These are phyloP conservation scores for Acer saccharum DNA, from an alignment of 345 rosid species.

Conservation along the genomic window DNA sequence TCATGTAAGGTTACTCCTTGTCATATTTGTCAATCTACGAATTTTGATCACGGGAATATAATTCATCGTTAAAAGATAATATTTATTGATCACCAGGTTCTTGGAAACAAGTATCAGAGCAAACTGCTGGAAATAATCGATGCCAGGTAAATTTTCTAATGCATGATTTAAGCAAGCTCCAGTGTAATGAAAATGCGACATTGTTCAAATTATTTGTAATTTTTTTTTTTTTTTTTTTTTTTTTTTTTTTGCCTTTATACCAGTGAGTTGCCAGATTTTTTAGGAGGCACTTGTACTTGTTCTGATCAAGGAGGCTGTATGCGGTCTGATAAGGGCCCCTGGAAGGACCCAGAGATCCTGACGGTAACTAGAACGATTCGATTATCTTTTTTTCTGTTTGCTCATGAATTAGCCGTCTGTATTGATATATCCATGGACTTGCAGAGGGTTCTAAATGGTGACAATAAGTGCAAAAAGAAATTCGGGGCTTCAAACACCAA, in stretches of 20 bases:
- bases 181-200: neutral
- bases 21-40: slow-evolving; percentile 6
- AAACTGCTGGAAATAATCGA: slow-evolving; percentile 92
- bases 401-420: neutral
- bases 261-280: slow-evolving; percentile 89
- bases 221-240: neutral
- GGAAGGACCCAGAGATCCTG: slow-evolving; percentile 74
- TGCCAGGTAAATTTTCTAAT: slow-evolving; percentile 48
- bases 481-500: slow-evolving; percentile 26
- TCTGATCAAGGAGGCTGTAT: slow-evolving; percentile 84
- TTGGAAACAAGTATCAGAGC: slow-evolving; percentile 91
- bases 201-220: slow-evolving; percentile 2
- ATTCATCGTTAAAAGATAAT: slow-evolving; percentile 3
- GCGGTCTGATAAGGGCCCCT: slow-evolving; percentile 95
- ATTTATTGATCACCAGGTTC: slow-evolving; percentile 59
- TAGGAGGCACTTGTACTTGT: slow-evolving; percentile 94
- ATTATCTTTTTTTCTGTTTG: slow-evolving; percentile 3
- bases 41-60: slow-evolving; percentile 14
- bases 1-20: slow-evolving; percentile 53
- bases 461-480: slow-evolving; percentile 59
- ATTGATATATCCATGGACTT: slow-evolving; percentile 17
- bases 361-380: slow-evolving; percentile 43
- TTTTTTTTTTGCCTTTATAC: slow-evolving; percentile 11
- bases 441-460: slow-evolving; percentile 78
- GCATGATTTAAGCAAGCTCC: neutral